Base-by-base conservation (phyloP, 768 basidiomycete genomes). In the Xerocomellus intermedius region DNA sequence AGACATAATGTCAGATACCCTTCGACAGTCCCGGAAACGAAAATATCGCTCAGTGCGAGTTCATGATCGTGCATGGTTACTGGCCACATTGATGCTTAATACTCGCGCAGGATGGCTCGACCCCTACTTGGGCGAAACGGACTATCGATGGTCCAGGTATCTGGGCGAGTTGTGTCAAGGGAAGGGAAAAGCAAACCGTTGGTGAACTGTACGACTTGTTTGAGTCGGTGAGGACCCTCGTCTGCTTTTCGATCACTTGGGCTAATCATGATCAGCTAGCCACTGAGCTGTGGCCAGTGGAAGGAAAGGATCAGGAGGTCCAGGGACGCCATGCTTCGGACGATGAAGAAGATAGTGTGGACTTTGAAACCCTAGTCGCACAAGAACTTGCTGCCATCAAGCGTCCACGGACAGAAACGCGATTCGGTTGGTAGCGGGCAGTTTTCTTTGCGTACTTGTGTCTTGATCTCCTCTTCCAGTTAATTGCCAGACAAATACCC, bases 101-200 rank as follows among this genome's bases (percentile, higher is more conserved):
- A 10, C 30, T 38, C 19, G 30, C 38, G 12, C 59, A 89, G 87
- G 85, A 88, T 62, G 87, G 87, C 6, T 37, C 63, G 30, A 82
- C 82, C 3, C 79, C 84, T 17, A 78, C 84, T 28, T 86, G 85
- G 85, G 78, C 73, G 21, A 89, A 83, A 68, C 73, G 80, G 41
- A 70, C 75, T 24, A 80, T 92, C 54, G 87, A 89, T 56, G 91
- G 91, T 9, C 91, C 91, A 19, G 91, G 91, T 17, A 73, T 94
- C 19, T 94, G 91, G 91, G 87, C 83, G 10, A 91, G 85, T 63
- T 93, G 89, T 77, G 80, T 91, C 30, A 90, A 87, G 68, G 91
- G 91, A 19, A 93, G 86, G 61, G 92, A 94, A 68, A 87, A 81
- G 58, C 86, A 85, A 63, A 80, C 87, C 0, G 81, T 90, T 5